Evolutionary conservation across 2,329 filamentous ascomycete species (phyloP), one percentile per base, ranked within the genome.

Genomic region (Pseudogymnoascus sp.): DNA sequence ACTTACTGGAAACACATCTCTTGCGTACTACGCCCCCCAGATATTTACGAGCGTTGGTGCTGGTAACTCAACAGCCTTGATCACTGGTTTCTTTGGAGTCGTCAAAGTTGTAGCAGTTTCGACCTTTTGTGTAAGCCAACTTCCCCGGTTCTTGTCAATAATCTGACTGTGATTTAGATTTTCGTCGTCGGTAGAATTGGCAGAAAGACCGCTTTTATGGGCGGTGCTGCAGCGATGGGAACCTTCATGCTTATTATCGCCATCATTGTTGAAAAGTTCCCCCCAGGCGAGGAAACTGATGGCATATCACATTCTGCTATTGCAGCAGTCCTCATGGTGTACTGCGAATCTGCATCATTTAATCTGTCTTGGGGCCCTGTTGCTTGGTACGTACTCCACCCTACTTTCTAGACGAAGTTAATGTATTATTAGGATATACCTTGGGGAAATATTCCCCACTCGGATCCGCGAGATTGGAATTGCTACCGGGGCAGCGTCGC

Each of bases 81-180:
- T 83, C 61, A 82, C 78, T 1, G 81, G 80, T 9, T 81, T 82
- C 70, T 83, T 83, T 46, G 80, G 80, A 2, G 71, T 81, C 7
- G 77, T 81, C 64, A 83, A 83, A 70, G 78, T 82, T 23, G 72
- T 80, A 0, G 78, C 79, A 33, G 46, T 56, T 31, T 56, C 46
- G 3, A 56, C 26, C 9, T 56, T 56, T 3, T 79, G 79, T 46
- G 64, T 74, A 60, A 42, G 59, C 42, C 33, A 9, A 11, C 23
- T 13, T 15, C 3, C 3, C 33, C 7, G 21, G 3, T 29, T 26
- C n/a, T n/a, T 42, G 19, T 11, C 31, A n/a, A 15, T 4, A 15
- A 26, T 59, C 29, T 10, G 74, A 76, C 64, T 33, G 10, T 53
- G n/a, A 1, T 82, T 81, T 68, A 73, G 9, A 68, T 81, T 13